A percentile compares a stretch with the other conserved stretches of the same genome.
These are phyloP conservation scores for Lepidium campestre DNA, from an alignment of 441 rosid genomes.

Conservation along the genomic window DNA sequence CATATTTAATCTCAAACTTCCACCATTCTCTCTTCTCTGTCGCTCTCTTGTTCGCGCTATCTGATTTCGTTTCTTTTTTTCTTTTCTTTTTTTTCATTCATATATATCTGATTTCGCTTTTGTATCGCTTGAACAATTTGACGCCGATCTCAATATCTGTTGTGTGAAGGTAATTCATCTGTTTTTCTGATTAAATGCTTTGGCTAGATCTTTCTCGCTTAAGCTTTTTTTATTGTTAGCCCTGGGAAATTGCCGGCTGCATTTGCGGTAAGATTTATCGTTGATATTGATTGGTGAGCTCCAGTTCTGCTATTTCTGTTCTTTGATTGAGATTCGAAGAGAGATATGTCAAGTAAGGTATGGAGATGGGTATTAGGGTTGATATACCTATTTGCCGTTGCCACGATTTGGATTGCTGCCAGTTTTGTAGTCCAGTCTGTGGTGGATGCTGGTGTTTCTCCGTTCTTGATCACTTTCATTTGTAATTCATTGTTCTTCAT, in stretches of 20 bases:
- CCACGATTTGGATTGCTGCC: constrained; percentile 90
- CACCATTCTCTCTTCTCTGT: not conserved
- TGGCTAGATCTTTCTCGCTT: not conserved
- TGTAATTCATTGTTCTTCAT: constrained; percentile 86
- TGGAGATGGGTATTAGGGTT: constrained; percentile 84
- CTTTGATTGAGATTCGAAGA: constrained; percentile 15
- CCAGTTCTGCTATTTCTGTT: not conserved
- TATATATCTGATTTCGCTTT: constrained; percentile 13
- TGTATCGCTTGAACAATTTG: constrained; percentile 6
- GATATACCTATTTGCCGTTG: constrained; percentile 73
- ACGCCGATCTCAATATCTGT: constrained; percentile 5
- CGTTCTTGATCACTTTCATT: constrained; percentile 83
- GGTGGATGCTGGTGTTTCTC: constrained; percentile 85
- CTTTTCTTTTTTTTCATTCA: not conserved
- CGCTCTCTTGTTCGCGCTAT: constrained; percentile 11
- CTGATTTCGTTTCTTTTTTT: not conserved
- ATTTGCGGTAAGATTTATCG: not conserved
- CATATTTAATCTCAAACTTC: not conserved
- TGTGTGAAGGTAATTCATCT: not conserved
- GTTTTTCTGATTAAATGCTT: not conserved
- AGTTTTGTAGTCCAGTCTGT: constrained; percentile 97
- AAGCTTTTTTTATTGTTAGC: not conserved
- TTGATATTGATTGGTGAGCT: constrained; percentile 15
- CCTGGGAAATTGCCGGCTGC: not conserved
- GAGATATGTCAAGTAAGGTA: constrained; percentile 41